These are phyloP conservation scores for Diaporthe sp. DNA, from an alignment of 2,329 filamentous ascomycete species.

Conservation along the genomic window DNA sequence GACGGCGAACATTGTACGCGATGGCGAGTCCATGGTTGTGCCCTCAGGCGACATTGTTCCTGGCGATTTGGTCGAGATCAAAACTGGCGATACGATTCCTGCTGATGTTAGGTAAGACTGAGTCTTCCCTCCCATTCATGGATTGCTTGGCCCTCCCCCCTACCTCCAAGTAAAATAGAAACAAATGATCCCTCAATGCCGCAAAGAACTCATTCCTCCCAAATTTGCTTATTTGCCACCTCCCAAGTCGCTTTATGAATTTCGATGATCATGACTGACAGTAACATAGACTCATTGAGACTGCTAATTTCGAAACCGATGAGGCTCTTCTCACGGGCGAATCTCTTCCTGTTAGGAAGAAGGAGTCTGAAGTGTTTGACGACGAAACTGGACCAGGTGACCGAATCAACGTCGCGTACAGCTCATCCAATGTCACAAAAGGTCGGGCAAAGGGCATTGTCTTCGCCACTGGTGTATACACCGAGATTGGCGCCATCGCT, in stretches of 20 bases:
- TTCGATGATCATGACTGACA: not conserved
- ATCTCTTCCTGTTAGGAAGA: constrained; percentile 69
- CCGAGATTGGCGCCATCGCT: constrained; percentile 75
- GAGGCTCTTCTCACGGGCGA: constrained; percentile 74
- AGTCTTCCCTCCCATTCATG: not conserved
- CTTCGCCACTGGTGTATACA: constrained; percentile 69
- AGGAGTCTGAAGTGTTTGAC: constrained; percentile 58
- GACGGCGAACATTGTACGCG: constrained; percentile 62
- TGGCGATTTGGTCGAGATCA: constrained; percentile 69
- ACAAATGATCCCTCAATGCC: no score
- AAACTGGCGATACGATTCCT: constrained; percentile 58
- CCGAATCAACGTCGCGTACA: constrained; percentile 72
- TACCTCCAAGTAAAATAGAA: no score
- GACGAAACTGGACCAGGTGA: constrained; percentile 69
- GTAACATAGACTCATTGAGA: not conserved
- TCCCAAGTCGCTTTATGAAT: not conserved
- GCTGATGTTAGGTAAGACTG: constrained; percentile 51
- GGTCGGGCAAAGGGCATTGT: constrained; percentile 71
- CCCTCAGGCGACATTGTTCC: constrained; percentile 66
- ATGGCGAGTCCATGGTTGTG: constrained; percentile 61
- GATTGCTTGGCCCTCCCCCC: not conserved
- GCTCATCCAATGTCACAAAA: constrained; percentile 72
- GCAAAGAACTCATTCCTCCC: no score
- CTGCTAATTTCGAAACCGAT: constrained; percentile 69
- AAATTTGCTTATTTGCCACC: no score